Base-by-base conservation (phyloP, 2,329 filamentous ascomycete genomes). In the Ophiostoma tasmaniense region DNA sequence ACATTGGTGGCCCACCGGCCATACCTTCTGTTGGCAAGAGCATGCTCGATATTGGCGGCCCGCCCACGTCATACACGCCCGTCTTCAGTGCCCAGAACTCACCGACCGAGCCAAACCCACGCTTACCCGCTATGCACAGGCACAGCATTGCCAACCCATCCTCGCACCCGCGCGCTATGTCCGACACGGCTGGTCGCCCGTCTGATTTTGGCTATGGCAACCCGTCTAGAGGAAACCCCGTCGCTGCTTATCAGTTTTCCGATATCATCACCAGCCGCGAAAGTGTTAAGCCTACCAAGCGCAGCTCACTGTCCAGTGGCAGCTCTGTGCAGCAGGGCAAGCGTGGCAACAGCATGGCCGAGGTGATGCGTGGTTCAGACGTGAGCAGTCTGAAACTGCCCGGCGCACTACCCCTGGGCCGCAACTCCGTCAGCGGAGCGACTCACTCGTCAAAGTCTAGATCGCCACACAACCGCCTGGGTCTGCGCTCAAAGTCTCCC, bases 241-340 rank as follows among this genome's bases (percentile, higher is more conserved):
- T 82, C 2, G 77, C 82, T 42, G 81, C 81, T 62, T 90, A 89
- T 75, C 86, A 88, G 73, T 90, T 90, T 73, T 82, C 83, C 22
- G 85, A 83, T 72, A 88, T 85, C 70, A 77, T 85, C 66, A 83
- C 84, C 20, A 83, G 79, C 72, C 82, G 83, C 71, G 77, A 80
- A n/a, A 83, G 8, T 64, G 30, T n/a, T 8, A 64, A 64, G 81
- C 52, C 81, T 81, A 81, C 83, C n/a, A 86, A 85, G 75, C 79
- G 85, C 68, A 52, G 65, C 28, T 62, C 37, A 8, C 37, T 68
- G 35, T 37, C 30, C 20, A 45, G 30, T 20, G 81, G 81, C 70
- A 59, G 35, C 17, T 73, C 77, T 8, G 71, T 74, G 30, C 7
- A 67, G 1, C 7, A 67, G 1, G 30, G 11, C 13, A 66, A 68